Base-by-base conservation (phyloP, 108 stramenopile species). In the Stephanodiscus minutulus region DNA sequence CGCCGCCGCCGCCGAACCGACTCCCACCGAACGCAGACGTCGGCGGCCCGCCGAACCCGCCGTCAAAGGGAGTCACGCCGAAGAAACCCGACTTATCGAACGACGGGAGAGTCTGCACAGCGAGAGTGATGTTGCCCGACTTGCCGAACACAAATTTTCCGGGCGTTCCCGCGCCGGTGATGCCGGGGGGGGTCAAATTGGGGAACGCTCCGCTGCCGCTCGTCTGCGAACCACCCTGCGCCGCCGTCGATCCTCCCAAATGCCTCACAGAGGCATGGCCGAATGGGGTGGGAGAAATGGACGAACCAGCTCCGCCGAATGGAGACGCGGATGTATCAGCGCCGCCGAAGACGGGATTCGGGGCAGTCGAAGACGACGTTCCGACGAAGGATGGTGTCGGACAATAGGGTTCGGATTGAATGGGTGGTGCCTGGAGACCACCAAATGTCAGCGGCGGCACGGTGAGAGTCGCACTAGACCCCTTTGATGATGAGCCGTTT, bases 101-200 rank as follows among this genome's bases (percentile, higher is more conserved):
- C 37, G 70, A 33, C 5, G 56, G 65, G 61, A 73, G 61, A 29
- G 37, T 35, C 28, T 61, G 46, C 5, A 64, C 66, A 10, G 81
- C 53, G 15, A 82, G 72, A 11, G 76, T 82, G 46, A 82, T 77
- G 49, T 61, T 77, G 27, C 70, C 81, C 44, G 76, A 73, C 44
- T 73, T 77, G 11, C 76, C 81, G 49, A 82, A 82, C 0, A 82
- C 76, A 55, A 77, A 82, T 63, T 66, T 66, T 18, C 49, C 62
- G 12, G 76, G 52, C 31, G 66, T 31, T 28, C 54, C 54, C 10
- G 62, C 69, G 21, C 64, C 76, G 28, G 76, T 22, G 13, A 70
- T 69, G 47, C 74, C 79, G 6, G 81, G 81, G 13, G 81, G 81
- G 18, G 65, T 77, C 50, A 82, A 54, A 43, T 73, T 68, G 13